Evolutionary conservation across 176 grass and related monocot genomes (phyloP).

Genomic region (Carex myosuroides): DNA sequence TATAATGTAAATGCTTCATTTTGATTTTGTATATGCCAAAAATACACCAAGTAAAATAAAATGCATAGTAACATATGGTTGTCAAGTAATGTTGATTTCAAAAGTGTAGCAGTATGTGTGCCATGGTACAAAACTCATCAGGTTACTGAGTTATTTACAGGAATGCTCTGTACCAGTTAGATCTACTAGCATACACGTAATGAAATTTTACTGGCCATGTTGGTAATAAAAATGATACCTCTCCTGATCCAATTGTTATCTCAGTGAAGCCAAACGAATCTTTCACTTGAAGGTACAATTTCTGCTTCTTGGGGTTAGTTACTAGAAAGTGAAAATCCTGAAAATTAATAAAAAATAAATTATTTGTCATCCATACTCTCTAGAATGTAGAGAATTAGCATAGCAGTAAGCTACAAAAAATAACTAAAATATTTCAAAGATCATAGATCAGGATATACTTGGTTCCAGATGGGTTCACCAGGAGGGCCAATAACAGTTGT

Average conservation of each 20-base stretch:
- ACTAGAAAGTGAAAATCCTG: conserved; percentile 96
- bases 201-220: not conserved
- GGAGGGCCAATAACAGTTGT: conserved; percentile 87
- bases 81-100: not conserved
- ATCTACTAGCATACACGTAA: not conserved
- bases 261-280: conserved; percentile 81
- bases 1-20: not conserved
- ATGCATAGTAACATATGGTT: not conserved
- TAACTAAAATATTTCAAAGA: not conserved
- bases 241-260: conserved; percentile 65
- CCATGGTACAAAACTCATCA: not conserved
- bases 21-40: not conserved
- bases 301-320: conserved; percentile 63
- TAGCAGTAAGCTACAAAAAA: not conserved
- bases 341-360: not conserved
- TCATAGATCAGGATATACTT: conserved; percentile 41
- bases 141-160: not conserved
- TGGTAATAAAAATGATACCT: conserved; percentile 32
- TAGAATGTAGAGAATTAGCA: not conserved
- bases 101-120: not conserved
- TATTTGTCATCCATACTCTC: not conserved
- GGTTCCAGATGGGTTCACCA: conserved; percentile 95
- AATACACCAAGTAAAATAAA: not conserved
- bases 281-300: conserved; percentile 70
- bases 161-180: not conserved